A percentile compares a stretch with the other conserved stretches of the same genome.
These are phyloP conservation scores for Platanthera zijinensis DNA, from an alignment of 106 monocot species.

Conservation along the genomic window DNA sequence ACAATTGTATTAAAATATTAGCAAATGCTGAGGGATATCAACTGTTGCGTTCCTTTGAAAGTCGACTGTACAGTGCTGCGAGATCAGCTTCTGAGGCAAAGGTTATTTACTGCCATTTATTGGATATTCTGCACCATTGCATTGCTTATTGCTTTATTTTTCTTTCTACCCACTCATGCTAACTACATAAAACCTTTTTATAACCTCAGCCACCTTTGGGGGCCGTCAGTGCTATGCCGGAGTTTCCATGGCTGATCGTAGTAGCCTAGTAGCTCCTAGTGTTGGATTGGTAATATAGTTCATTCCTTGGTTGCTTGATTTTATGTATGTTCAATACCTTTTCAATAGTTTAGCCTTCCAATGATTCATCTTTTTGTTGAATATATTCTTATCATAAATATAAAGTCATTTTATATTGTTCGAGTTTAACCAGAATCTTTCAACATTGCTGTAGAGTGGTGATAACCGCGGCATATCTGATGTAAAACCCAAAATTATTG, in stretches of 20 bases:
- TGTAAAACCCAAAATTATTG: slow-evolving; percentile 32
- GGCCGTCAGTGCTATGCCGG: slow-evolving; percentile 22
- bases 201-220: slow-evolving; percentile 27
- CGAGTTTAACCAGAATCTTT: background rate
- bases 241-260: slow-evolving; percentile 26
- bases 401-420: slow-evolving; percentile 3
- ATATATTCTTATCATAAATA: background rate
- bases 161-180: background rate
- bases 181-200: background rate
- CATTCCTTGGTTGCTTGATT: background rate
- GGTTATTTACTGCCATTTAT: slow-evolving; percentile 15
- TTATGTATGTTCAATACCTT: background rate
- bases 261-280: slow-evolving; percentile 13
- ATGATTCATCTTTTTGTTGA: background rate
- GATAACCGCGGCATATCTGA: slow-evolving; percentile 31
- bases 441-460: slow-evolving; percentile 27
- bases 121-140: background rate
- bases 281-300: slow-evolving; percentile 27
- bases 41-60: slow-evolving; percentile 15
- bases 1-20: slow-evolving; percentile 30
- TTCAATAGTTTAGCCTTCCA: background rate
- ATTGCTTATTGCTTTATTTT: background rate
- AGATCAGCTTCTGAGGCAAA: slow-evolving; percentile 33
- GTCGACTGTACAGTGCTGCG: slow-evolving; percentile 17
- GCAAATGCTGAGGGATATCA: slow-evolving; percentile 31